These are phyloP conservation scores for Adansonia gregorii DNA, from an alignment of 441 rosid species.

Conservation along the genomic window DNA sequence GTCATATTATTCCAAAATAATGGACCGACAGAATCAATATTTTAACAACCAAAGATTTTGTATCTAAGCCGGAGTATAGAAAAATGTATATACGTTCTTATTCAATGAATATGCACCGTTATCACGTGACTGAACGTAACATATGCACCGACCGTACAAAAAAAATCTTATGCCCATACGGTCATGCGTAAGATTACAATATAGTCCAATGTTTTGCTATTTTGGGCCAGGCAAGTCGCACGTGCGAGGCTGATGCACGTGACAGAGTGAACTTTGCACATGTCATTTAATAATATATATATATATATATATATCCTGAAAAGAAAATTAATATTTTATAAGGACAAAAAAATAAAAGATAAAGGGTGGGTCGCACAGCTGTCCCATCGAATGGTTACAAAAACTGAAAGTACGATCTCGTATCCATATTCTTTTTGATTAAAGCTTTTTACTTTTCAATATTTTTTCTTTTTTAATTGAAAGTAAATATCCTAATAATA, in stretches of 20 bases:
- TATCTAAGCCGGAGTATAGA: background rate
- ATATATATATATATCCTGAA: too few relatives aligned
- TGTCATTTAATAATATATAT: too few relatives aligned
- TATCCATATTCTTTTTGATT: slow-evolving; percentile 6
- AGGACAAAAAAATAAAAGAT: too few relatives aligned
- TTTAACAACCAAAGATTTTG: slow-evolving; percentile 5
- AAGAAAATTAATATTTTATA: too few relatives aligned
- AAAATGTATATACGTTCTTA: background rate
- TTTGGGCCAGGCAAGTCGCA: slow-evolving; percentile 41
- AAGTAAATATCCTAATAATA: background rate
- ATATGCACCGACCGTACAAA: slow-evolving; percentile 4
- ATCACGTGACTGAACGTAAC: background rate
- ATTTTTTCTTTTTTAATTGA: background rate
- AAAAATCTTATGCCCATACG: background rate
- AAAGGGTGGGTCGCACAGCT: slow-evolving; percentile 17
- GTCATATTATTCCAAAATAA: background rate
- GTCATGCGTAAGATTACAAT: slow-evolving; percentile 3
- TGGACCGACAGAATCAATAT: slow-evolving; percentile 12
- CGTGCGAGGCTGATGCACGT: slow-evolving; percentile 40
- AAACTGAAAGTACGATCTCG: slow-evolving; percentile 27
- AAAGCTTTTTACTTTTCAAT: too few relatives aligned
- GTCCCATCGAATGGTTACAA: slow-evolving; percentile 25
- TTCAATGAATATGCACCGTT: background rate
- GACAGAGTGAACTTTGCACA: slow-evolving; percentile 33
- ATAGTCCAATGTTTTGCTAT: slow-evolving; percentile 24